Evolutionary conservation across 106 monocot species (phyloP).

Genomic region (Dendrobium officinale): DNA sequence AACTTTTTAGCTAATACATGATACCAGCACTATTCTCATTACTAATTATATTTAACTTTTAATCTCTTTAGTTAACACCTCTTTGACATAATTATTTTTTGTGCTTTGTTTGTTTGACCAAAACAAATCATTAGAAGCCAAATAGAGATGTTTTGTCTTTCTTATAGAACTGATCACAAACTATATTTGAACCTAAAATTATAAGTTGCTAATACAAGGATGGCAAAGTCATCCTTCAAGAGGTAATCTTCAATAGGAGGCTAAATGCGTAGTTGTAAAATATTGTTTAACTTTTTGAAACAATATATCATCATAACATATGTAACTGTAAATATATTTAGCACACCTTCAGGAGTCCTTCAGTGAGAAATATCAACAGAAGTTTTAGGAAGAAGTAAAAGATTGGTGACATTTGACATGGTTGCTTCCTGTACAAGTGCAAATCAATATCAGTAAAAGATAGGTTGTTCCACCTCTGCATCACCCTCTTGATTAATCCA

Average conservation of each 20-base stretch:
- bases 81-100: no score
- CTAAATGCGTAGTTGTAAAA: neutral
- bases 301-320: neutral
- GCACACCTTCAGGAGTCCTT: constrained; percentile 54
- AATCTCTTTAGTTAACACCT: no score
- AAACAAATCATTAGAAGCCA: no score
- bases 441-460: neutral
- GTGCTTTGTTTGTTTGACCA: no score
- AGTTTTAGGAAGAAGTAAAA: constrained; percentile 51
- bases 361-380: constrained; percentile 37
- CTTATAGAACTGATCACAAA: no score
- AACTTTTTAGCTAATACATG: no score
- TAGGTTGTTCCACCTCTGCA: constrained; percentile 33
- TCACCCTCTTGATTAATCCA: constrained; percentile 56
- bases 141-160: no score
- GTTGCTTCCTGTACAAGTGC: no score
- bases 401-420: constrained; percentile 13
- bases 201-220: no score
- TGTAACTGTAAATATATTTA: neutral
- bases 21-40: no score
- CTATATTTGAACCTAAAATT: no score
- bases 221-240: neutral
- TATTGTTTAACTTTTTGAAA: neutral
- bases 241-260: neutral
- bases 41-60: no score